These are phyloP conservation scores for Carex pumila DNA, from an alignment of 176 grass and related monocot species.

Conservation along the genomic window DNA sequence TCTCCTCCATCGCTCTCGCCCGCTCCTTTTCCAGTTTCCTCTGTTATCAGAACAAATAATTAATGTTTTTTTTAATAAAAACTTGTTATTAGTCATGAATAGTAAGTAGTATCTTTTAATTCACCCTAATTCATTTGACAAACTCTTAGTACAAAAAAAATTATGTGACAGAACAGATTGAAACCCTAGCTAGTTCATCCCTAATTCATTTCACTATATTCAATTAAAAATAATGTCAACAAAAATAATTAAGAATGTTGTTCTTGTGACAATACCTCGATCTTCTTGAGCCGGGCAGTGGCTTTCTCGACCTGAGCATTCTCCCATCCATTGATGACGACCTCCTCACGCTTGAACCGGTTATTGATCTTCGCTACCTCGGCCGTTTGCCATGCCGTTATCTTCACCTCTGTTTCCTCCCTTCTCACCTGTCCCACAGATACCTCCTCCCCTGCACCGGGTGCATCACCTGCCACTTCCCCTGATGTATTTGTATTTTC, in stretches of 20 bases:
- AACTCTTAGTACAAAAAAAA: no score
- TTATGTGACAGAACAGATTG: no score
- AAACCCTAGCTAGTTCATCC: no score
- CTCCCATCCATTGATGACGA: slow-evolving; percentile 89
- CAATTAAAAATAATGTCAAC: background rate
- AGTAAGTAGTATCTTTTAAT: background rate
- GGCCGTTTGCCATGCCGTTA: slow-evolving; percentile 78
- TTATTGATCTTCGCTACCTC: slow-evolving; percentile 93
- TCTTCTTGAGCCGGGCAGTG: slow-evolving; percentile 63
- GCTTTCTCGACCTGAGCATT: slow-evolving; percentile 74
- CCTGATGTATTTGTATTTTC: background rate
- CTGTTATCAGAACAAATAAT: slow-evolving; percentile 12
- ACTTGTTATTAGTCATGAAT: background rate
- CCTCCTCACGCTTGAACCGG: slow-evolving; percentile 82
- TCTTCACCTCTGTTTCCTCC: slow-evolving; percentile 95
- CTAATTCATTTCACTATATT: background rate
- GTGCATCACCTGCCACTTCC: background rate
- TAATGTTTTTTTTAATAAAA: background rate
- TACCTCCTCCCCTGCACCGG: slow-evolving; percentile 14
- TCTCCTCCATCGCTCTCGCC: slow-evolving; percentile 81
- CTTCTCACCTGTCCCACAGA: slow-evolving; percentile 68
- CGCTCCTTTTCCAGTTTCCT: slow-evolving; percentile 86
- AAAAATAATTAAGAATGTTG: background rate
- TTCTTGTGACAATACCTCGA: slow-evolving; percentile 41
- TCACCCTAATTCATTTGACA: background rate